These are phyloP conservation scores for Pseudopithomyces maydicus DNA, from an alignment of 2,329 filamentous ascomycete genomes.

Conservation along the genomic window DNA sequence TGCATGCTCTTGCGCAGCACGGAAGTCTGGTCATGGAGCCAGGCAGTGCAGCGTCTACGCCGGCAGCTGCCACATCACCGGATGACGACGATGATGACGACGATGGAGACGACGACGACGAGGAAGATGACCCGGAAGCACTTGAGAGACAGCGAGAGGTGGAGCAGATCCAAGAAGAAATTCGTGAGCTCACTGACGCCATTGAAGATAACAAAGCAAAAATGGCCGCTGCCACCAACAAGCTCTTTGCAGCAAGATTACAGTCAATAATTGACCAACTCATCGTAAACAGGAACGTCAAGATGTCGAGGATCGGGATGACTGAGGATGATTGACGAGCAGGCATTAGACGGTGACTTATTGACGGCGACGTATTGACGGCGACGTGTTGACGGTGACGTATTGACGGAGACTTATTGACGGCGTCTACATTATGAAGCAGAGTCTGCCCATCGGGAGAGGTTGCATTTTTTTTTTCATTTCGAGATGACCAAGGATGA, in stretches of 20 bases:
- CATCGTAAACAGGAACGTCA: constrained; percentile 54
- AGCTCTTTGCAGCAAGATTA: constrained; percentile 56
- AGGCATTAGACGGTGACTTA: background rate
- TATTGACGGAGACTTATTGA: too few species aligned
- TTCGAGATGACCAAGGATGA: too few species aligned
- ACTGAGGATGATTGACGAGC: constrained; percentile 27
- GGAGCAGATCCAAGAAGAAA: constrained; percentile 57
- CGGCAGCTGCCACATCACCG: constrained; percentile 37
- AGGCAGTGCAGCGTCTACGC: constrained; percentile 38
- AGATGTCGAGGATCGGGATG: constrained; percentile 54
- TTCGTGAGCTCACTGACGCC: constrained; percentile 59
- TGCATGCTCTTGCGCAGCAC: constrained; percentile 41
- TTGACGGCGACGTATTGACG: background rate
- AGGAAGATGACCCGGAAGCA: constrained; percentile 57
- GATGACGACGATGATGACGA: constrained; percentile 52
- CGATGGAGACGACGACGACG: constrained; percentile 49
- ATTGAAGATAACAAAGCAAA: constrained; percentile 51
- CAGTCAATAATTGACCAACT: constrained; percentile 56
- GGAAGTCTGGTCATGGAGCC: constrained; percentile 33
- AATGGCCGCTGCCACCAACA: constrained; percentile 52
- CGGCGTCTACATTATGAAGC: too few species aligned
- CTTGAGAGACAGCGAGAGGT: constrained; percentile 54
- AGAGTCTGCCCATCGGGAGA: background rate
- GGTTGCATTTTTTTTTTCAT: background rate
- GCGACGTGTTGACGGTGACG: background rate